Evolutionary conservation across 768 basidiomycete genomes (phyloP).

Genomic region (Suillus subluteus): DNA sequence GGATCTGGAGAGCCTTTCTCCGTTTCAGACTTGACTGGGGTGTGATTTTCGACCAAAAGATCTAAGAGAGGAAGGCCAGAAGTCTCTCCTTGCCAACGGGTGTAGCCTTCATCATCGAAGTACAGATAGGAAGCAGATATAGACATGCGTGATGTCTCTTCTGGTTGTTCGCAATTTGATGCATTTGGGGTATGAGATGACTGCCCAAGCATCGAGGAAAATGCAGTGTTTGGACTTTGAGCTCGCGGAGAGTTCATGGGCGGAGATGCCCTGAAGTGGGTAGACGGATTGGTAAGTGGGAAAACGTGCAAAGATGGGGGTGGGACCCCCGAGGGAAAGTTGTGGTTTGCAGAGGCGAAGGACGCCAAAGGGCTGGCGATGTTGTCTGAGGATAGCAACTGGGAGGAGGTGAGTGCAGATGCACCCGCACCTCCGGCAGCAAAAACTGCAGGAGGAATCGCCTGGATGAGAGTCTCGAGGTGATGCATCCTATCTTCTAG

Average conservation of each 20-base stretch:
- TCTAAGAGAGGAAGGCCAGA: constrained; percentile 90
- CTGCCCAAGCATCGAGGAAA: constrained; percentile 45
- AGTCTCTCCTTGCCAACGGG: constrained; percentile 91
- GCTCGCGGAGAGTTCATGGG: constrained; percentile 47
- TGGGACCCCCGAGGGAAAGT: constrained; percentile 63
- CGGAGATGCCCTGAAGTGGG: constrained; percentile 63
- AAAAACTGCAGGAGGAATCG: constrained; percentile 82
- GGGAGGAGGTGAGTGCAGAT: constrained; percentile 31
- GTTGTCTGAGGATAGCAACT: constrained; percentile 37
- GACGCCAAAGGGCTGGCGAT: constrained; percentile 38
- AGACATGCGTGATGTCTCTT: constrained; percentile 65
- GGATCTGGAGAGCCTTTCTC: constrained; percentile 29
- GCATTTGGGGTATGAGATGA: constrained; percentile 31
- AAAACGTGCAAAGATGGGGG: constrained; percentile 78
- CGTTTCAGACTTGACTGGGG: constrained; percentile 41
- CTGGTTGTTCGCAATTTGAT: constrained; percentile 46
- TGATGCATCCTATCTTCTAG: constrained; percentile 90
- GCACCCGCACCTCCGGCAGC: constrained; percentile 54
- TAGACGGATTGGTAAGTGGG: constrained; percentile 81
- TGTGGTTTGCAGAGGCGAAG: constrained; percentile 43
- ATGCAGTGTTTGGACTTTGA: constrained; percentile 46
- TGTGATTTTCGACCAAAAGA: constrained; percentile 74
- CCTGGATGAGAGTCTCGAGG: constrained; percentile 81
- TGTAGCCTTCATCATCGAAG: constrained; percentile 85
- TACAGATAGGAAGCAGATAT: constrained; percentile 82